A percentile compares a stretch with the other conserved stretches of the same genome.
phyloP scores from a whole-genome alignment of 2,329 filamentous ascomycete genomes.

The Lecanicillium sp. region DNA sequence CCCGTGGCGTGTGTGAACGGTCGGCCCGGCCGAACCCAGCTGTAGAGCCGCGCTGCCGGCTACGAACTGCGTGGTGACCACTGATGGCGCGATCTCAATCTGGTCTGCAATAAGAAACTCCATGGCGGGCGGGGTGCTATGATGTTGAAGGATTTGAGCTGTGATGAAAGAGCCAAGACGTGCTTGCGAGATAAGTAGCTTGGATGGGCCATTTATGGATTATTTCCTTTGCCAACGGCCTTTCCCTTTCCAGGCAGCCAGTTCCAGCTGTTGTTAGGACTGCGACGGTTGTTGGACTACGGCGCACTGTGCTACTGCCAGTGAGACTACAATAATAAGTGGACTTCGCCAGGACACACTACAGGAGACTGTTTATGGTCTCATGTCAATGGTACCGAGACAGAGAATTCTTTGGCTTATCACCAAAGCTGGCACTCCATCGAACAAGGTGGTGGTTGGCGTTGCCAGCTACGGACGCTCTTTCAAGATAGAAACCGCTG shows the following conservation, averaged over 20 bases:
- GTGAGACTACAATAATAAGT: constrained; percentile 22
- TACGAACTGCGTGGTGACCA: no score
- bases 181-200: no score
- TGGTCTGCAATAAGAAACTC: no score
- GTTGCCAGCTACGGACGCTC: constrained; percentile 22
- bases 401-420: constrained; percentile 21
- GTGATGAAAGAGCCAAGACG: no score
- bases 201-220: no score
- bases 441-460: constrained; percentile 22
- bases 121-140: no score
- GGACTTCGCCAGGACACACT: constrained; percentile 15
- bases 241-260: constrained; percentile 26
- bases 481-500: constrained; percentile 19
- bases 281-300: constrained; percentile 26
- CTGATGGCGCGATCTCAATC: no score
- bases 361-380: constrained; percentile 25
- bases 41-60: no score
- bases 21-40: no score
- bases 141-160: no score
- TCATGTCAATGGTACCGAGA: constrained; percentile 30
- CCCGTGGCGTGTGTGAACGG: no score
- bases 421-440: constrained; percentile 23
- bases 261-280: constrained; percentile 15
- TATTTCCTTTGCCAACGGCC: no score
- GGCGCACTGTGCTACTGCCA: constrained; percentile 26